Evolutionary conservation across 1,284 basidiomycete genomes (phyloP).

Genomic region (Xerocomus amazonicus): DNA sequence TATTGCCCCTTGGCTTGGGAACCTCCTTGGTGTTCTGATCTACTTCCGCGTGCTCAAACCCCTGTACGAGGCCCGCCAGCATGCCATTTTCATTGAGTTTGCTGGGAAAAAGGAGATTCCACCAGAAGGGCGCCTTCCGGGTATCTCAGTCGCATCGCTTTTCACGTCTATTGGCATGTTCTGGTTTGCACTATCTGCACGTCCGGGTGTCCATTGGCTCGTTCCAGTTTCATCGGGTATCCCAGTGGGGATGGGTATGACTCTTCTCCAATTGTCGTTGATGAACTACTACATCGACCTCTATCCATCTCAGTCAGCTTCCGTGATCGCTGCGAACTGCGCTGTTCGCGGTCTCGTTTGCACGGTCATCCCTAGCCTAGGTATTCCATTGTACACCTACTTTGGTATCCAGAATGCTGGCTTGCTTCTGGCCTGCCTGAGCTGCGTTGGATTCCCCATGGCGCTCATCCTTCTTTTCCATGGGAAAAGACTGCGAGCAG

Average conservation of each 20-base stretch:
- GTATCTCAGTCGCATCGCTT: conserved; percentile 21
- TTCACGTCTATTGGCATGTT: conserved; percentile 28
- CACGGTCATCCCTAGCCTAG: conserved; percentile 24
- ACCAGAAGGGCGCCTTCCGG: conserved; percentile 26
- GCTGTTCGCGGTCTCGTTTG: conserved; percentile 16
- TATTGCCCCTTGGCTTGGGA: conserved; percentile 24
- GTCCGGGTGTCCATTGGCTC: conserved; percentile 15
- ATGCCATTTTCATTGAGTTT: conserved; percentile 8
- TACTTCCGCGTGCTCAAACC: conserved; percentile 27
- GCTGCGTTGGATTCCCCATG: conserved; percentile 24
- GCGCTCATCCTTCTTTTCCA: conserved; percentile 18
- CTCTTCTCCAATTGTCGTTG: conserved; percentile 28
- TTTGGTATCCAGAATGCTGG: conserved; percentile 25
- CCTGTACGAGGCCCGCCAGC: conserved; percentile 12
- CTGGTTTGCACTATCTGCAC: conserved; percentile 26
- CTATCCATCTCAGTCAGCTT: conserved; percentile 27
- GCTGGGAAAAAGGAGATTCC: conserved; percentile 18
- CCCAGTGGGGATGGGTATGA: conserved; percentile 30
- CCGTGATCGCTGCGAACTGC: conserved; percentile 28
- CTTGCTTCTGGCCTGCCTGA: conserved; percentile 24
- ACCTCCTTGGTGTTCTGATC: conserved; percentile 24
- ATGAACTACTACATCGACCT: conserved; percentile 32
- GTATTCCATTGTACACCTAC: conserved; percentile 19
- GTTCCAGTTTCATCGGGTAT: conserved; percentile 19
- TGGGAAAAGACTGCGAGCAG: conserved; percentile 18